Conservation (phyloP, 257 asterid species). For the Solanum dulcamara region DNA sequence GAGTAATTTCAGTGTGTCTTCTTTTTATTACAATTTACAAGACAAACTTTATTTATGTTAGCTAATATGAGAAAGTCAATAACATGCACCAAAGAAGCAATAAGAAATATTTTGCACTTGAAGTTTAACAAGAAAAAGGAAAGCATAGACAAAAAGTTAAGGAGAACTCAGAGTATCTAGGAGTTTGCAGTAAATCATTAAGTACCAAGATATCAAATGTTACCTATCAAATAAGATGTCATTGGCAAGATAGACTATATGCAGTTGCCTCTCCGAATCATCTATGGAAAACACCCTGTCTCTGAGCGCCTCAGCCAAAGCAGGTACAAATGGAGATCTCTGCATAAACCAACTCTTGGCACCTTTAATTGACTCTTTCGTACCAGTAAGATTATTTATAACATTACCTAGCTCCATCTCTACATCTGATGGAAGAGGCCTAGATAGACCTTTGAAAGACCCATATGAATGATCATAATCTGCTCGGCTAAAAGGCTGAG, state of each 20-base stretch:
- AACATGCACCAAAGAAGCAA: background rate
- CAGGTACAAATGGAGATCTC: conserved; percentile 68
- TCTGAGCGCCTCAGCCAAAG: conserved; percentile 83
- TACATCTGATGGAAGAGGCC: conserved; percentile 89
- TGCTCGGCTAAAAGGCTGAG: conserved; percentile 55
- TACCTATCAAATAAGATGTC: conserved; percentile 96
- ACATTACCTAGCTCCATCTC: conserved; percentile 83
- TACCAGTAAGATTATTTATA: conserved; percentile 74
- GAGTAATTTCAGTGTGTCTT: background rate
- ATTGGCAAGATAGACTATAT: conserved; percentile 84
- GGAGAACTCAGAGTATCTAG: background rate
- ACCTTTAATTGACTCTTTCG: conserved; percentile 96
- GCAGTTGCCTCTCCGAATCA: conserved; percentile 91
- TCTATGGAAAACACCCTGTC: conserved; percentile 71
- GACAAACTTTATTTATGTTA: background rate
- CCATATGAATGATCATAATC: conserved; percentile 60
- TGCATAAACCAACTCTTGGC: conserved; percentile 99
- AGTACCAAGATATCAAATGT: background rate
- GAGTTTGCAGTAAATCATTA: background rate
- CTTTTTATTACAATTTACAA: background rate
- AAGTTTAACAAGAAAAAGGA: background rate
- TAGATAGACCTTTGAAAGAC: conserved; percentile 58
- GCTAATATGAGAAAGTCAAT: background rate
- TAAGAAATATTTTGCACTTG: background rate
- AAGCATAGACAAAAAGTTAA: background rate